Evolutionary conservation across 257 asterid species (phyloP).

Genomic region (Eucommia ulmoides): DNA sequence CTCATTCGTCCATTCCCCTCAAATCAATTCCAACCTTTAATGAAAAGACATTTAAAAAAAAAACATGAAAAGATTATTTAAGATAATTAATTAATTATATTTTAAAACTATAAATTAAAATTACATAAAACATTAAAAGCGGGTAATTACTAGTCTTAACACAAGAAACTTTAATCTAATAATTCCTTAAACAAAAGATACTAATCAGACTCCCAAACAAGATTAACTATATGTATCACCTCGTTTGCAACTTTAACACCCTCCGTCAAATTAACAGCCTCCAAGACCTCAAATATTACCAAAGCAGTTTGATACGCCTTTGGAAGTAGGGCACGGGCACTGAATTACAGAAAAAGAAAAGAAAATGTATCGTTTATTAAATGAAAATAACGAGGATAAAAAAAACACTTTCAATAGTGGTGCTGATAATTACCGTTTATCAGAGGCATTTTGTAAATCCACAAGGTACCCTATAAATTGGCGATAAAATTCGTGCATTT

Average conservation of each 20-base stretch:
- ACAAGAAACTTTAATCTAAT: no score
- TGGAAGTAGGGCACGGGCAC: conserved; percentile 76
- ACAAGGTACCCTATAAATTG: conserved; percentile 71
- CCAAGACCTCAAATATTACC: conserved; percentile 92
- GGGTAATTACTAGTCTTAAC: no score
- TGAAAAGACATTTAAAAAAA: no score
- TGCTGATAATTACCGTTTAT: conserved; percentile 71
- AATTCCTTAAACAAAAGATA: no score
- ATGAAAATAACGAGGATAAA: conserved; percentile 1
- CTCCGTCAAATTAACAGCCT: conserved; percentile 84
- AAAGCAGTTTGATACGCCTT: conserved; percentile 98
- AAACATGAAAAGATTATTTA: no score
- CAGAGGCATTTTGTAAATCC: conserved; percentile 97
- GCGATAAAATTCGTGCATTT: conserved; percentile 91
- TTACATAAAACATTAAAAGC: no score
- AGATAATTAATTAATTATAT: no score
- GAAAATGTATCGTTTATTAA: neutral
- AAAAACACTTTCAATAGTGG: neutral
- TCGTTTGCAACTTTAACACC: conserved; percentile 78
- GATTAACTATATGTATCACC: conserved; percentile 30
- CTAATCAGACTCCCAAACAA: no score
- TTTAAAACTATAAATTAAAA: no score
- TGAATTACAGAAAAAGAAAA: conserved; percentile 9
- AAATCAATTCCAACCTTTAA: no score
- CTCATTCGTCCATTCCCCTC: no score